These are phyloP conservation scores for Lindgomyces ingoldianus DNA, from an alignment of 495 filamentous ascomycete genomes.

Conservation along the genomic window DNA sequence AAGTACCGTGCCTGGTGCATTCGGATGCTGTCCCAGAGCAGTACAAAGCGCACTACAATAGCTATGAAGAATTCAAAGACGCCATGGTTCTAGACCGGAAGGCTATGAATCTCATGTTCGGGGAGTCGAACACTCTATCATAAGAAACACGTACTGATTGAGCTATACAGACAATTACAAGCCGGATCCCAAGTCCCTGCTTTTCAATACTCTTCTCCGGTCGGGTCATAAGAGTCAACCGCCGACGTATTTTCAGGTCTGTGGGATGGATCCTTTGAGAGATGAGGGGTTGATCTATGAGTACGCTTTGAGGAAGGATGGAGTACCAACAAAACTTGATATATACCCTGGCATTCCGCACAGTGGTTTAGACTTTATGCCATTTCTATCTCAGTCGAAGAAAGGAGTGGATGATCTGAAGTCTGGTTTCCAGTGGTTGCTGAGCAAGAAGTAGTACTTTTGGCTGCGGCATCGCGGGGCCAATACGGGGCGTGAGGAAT, in stretches of 20 bases:
- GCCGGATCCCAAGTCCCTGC: conserved; percentile 2
- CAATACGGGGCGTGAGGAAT: too few species aligned
- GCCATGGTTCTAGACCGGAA: conserved; percentile 9
- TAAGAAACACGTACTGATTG: neutral
- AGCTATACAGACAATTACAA: conserved; percentile 16
- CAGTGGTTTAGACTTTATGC: conserved; percentile 14
- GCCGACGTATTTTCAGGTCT: conserved; percentile 45
- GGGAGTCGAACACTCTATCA: neutral
- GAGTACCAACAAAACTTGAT: conserved; percentile 31
- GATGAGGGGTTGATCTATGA: conserved; percentile 44
- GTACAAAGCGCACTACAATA: conserved; percentile 25
- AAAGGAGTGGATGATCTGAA: conserved; percentile 5
- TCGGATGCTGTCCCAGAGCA: conserved; percentile 22
- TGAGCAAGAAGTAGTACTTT: conserved; percentile 19
- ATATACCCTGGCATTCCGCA: conserved; percentile 31
- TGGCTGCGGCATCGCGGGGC: too few species aligned
- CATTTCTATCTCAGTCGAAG: conserved; percentile 16
- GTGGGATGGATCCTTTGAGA: conserved; percentile 42
- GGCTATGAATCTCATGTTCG: neutral
- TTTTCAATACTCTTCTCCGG: conserved; percentile 16
- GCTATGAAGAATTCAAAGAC: conserved; percentile 12
- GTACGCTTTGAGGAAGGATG: conserved; percentile 25
- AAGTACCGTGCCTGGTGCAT: conserved; percentile 17
- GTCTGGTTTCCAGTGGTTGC: conserved; percentile 18
- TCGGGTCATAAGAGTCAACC: conserved; percentile 40